Evolutionary conservation across 805 yeast species (phyloP), one percentile per base, ranked within the genome.

Genomic region (Tetrapisispora taiwanensis): DNA sequence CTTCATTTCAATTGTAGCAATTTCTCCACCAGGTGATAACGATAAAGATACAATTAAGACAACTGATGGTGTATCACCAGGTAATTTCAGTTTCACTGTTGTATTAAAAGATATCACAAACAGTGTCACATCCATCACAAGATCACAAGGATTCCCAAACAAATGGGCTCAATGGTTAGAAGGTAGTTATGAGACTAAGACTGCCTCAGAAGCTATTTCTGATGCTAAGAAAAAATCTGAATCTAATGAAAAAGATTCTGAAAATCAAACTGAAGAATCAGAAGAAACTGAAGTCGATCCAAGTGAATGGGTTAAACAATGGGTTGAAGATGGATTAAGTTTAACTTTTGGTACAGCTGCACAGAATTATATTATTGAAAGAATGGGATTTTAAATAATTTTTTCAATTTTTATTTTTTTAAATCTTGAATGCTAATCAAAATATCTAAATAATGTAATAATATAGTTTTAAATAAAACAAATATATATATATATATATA

Each of bases 101-200:
- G 74, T 85, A 18, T 70, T 92, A 52, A 76, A 78, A 52, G 98
- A 92, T 58, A 76, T 79, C 36, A 79, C 83, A 32, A 90, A 92
- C 65, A 75, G 78, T 50, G 77, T 92, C 49, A 74, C 81, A 7
- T 74, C 86, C 37, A 72, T 78, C 26, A 80, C 86, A 41, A 79
- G 81, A 52, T 84, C 97, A 0, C 98, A 92, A 63, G 79, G 95
- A 7, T 83, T 87, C 70, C 97, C 98, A 10, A 60, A 76, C 38
- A 80, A 77, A 58, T 92, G 98, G 98, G 81, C 88, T 9, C 69
- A 76, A n/a, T 92, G 98, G 98, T 71, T 90, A n/a, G 63, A 59
- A 45, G 58, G 59, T 8, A 45, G 45, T 3, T 35, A 80, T 24
- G 48, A 44, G 47, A 49, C 35, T 51, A 52, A 27, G 46, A 52